These are phyloP conservation scores for Paracamarosporium sp. DNA, from an alignment of 2,329 filamentous ascomycete species.

Conservation along the genomic window DNA sequence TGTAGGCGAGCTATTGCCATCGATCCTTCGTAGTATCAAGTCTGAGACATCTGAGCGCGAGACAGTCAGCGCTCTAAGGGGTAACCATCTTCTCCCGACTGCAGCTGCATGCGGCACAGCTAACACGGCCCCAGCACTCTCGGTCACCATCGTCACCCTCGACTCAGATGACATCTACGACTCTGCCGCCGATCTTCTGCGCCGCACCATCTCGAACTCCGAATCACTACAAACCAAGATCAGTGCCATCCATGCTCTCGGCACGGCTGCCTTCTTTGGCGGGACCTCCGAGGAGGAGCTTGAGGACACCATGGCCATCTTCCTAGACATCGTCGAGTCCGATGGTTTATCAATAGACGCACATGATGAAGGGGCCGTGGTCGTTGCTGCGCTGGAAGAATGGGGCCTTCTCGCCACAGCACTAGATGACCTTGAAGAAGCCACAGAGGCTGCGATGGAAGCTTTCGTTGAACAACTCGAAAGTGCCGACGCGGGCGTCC, in stretches of 20 bases:
- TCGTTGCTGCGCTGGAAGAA: conserved; percentile 75
- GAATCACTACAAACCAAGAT: conserved; percentile 70
- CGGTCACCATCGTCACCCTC: conserved; percentile 72
- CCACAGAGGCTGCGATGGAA: conserved; percentile 76
- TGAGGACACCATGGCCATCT: conserved; percentile 74
- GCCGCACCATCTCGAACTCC: conserved; percentile 70
- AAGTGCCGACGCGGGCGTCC: conserved; percentile 73
- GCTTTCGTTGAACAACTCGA: conserved; percentile 87
- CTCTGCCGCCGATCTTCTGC: conserved; percentile 63
- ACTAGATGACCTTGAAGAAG: conserved; percentile 74
- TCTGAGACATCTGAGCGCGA: conserved; percentile 73
- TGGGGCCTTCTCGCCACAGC: conserved; percentile 84
- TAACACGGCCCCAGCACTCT: conserved; percentile 59
- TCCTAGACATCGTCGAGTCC: conserved; percentile 79
- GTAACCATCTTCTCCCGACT: conserved; percentile 33
- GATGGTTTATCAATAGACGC: conserved; percentile 78
- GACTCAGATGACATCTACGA: conserved; percentile 72
- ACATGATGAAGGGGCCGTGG: conserved; percentile 72
- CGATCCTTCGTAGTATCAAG: conserved; percentile 74
- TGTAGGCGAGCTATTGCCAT: conserved; percentile 67
- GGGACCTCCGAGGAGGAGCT: conserved; percentile 73
- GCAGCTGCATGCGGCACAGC: not conserved
- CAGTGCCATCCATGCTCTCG: conserved; percentile 75
- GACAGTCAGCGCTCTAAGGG: conserved; percentile 71
- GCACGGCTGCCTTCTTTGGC: conserved; percentile 76